Evolutionary conservation across 768 basidiomycete species (phyloP).

Genomic region (Rhodosporidiobolus sp.): DNA sequence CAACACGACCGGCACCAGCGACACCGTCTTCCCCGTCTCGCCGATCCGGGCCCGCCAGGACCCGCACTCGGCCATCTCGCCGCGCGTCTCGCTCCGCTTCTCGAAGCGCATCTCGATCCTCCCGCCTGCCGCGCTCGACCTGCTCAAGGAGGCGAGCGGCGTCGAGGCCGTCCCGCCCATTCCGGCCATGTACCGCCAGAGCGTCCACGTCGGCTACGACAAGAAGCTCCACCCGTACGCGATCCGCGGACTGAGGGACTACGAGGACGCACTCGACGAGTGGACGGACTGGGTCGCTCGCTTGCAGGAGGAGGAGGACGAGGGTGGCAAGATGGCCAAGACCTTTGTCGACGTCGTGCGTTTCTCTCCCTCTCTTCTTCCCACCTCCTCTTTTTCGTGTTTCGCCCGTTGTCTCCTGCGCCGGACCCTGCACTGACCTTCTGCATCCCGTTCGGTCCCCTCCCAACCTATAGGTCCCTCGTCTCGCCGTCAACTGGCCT

Average conservation of each 20-base stretch:
- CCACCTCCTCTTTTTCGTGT: neutral
- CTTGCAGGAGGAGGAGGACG: constrained; percentile 35
- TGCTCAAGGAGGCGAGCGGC: constrained; percentile 41
- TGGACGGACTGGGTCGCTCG: constrained; percentile 36
- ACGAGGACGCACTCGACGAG: constrained; percentile 43
- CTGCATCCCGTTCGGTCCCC: too few species aligned
- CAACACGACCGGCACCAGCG: neutral
- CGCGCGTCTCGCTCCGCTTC: constrained; percentile 45
- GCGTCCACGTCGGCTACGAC: constrained; percentile 36
- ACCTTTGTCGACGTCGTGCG: constrained; percentile 24
- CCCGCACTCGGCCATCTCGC: constrained; percentile 32
- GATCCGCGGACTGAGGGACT: constrained; percentile 42
- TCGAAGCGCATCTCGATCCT: constrained; percentile 46
- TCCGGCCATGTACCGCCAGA: constrained; percentile 33
- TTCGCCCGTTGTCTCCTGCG: too few species aligned
- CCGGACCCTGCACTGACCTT: too few species aligned
- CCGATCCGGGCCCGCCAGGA: constrained; percentile 16
- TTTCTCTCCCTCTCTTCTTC: neutral
- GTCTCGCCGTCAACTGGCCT: constrained; percentile 24
- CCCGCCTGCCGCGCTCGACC: constrained; percentile 45
- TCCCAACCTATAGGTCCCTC: constrained; percentile 22
- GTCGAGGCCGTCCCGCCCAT: constrained; percentile 42
- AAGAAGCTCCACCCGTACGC: constrained; percentile 46
- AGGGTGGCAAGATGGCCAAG: neutral
- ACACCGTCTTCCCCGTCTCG: constrained; percentile 13